Evolutionary conservation across 1,139 yeast species (phyloP), one percentile per base, ranked within the genome.

Genomic region (Suhomyces bokatorum): DNA sequence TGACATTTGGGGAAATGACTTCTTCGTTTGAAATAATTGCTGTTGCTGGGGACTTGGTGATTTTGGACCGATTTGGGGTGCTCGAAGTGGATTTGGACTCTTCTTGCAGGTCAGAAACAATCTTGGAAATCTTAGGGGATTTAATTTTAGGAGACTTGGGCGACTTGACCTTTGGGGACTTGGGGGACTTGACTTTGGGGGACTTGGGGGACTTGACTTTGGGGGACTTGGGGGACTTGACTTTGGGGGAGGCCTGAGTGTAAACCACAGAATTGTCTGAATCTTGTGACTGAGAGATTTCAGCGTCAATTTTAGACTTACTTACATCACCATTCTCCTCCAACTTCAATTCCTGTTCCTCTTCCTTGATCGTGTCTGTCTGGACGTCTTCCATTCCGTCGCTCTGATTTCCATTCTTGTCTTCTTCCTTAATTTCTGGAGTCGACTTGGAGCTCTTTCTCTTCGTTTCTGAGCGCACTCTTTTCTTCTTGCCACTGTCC

Each of bases 391-490:
- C 26, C 36, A 34, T 34, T 7, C 8, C 17, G 10, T 27, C 32
- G 16, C 24, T 20, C 24, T 20, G 4, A 7, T 20, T 5, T 26
- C 26, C 17, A 4, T 10, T 6, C 11, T 31, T 14, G 17, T 32
- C 24, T 12, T 32, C 24, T 2, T 12, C 10, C 16, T 24, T 17
- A 13, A 34, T 10, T 17, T 30, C 26, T 11, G 45, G 35, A 12
- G 33, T 16, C 3, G 20, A 13, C 6, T 34, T 24, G 11, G 36
- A 34, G 8, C 17, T 13, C 11, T 34, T 34, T 10, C 29, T 13
- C 13, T 22, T 31, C 11, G 44, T 17, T 61, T 69, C n/a, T 66
- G 66, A 55, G 59, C 44, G 64, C 52, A 46, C 61, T 64, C 33
- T 52, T 52, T 35, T 57, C 60, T 37, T 40, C 22, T 36, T 40